Percentiles rank a stretch among this genome's conserved stretches.
These are phyloP conservation scores for Fusarium marasasianum DNA, from an alignment of 2,329 filamentous ascomycete species.

Conservation along the genomic window DNA sequence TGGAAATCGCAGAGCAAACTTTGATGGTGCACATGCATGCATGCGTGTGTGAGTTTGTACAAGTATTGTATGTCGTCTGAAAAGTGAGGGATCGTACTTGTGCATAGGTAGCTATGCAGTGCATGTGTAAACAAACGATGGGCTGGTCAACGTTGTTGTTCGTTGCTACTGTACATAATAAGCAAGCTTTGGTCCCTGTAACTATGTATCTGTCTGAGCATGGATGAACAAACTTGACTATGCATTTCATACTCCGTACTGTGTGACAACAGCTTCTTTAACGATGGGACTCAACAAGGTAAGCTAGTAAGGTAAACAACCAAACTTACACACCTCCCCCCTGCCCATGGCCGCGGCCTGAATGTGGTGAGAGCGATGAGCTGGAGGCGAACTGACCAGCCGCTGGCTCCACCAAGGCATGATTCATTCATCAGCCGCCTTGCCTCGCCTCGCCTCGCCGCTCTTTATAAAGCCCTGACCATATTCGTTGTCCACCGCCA, in stretches of 20 bases:
- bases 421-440: constrained; percentile 46
- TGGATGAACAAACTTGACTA: not conserved
- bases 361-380: constrained; percentile 32
- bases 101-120: constrained; percentile 8
- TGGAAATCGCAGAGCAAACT: not conserved
- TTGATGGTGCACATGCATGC: not conserved
- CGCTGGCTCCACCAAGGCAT: constrained; percentile 41
- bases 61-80: not conserved
- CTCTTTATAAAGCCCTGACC: constrained; percentile 39
- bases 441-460: constrained; percentile 22
- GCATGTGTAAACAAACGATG: constrained; percentile 15
- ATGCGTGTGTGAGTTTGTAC: not conserved
- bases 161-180: not conserved
- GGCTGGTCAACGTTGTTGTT: constrained; percentile 20
- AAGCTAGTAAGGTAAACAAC: constrained; percentile 25
- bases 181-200: constrained; percentile 25
- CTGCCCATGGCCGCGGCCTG: constrained; percentile 18
- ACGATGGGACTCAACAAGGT: constrained; percentile 1
- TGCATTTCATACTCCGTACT: constrained; percentile 34
- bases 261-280: constrained; percentile 27
- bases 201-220: not conserved
- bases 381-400: constrained; percentile 42
- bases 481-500: constrained; percentile 8
- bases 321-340: constrained; percentile 22
- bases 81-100: constrained; percentile 10